phyloP scores from a whole-genome alignment of 2,329 filamentous ascomycete species.

The Parafenestella ontariensis region DNA sequence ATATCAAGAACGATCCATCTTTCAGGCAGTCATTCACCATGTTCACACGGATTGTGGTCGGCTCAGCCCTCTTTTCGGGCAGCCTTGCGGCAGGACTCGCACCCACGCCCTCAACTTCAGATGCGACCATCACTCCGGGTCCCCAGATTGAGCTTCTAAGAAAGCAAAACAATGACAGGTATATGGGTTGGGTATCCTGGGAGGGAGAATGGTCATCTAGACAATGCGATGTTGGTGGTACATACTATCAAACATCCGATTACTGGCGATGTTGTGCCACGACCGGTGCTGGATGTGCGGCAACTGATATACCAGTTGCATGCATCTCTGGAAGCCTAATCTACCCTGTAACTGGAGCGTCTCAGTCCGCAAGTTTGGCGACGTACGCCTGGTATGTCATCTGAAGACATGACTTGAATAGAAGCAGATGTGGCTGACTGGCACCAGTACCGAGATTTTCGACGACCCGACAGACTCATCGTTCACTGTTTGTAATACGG shows the following conservation, averaged over 20 bases:
- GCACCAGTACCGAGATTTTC: slow-evolving; percentile 21
- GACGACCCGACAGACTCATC: slow-evolving; percentile 18
- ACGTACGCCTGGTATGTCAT: slow-evolving; percentile 18
- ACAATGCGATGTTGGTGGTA: slow-evolving; percentile 27
- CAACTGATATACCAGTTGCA: slow-evolving; percentile 20
- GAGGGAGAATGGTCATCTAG: slow-evolving; percentile 19
- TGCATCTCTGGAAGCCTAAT: slow-evolving; percentile 33
- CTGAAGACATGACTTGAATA: neutral
- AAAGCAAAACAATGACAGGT: slow-evolving; percentile 31
- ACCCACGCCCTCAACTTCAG: slow-evolving; percentile 18
- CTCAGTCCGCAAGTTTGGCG: slow-evolving; percentile 6
- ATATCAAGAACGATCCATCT: neutral
- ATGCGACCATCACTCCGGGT: slow-evolving; percentile 35
- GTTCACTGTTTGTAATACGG: slow-evolving; percentile 35
- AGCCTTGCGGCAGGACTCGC: slow-evolving; percentile 23
- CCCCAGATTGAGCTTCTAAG: slow-evolving; percentile 30
- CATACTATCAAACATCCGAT: slow-evolving; percentile 23
- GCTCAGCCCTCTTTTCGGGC: slow-evolving; percentile 20
- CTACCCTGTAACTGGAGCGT: slow-evolving; percentile 16
- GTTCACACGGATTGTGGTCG: slow-evolving; percentile 9
- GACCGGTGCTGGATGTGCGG: slow-evolving; percentile 22
- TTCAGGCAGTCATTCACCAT: slow-evolving; percentile 7
- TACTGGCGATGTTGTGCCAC: slow-evolving; percentile 35
- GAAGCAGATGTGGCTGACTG: neutral
- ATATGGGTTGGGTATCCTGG: slow-evolving; percentile 32